Base-by-base conservation (phyloP, 1,284 basidiomycete species). In the Melampsora larici-populina region DNA sequence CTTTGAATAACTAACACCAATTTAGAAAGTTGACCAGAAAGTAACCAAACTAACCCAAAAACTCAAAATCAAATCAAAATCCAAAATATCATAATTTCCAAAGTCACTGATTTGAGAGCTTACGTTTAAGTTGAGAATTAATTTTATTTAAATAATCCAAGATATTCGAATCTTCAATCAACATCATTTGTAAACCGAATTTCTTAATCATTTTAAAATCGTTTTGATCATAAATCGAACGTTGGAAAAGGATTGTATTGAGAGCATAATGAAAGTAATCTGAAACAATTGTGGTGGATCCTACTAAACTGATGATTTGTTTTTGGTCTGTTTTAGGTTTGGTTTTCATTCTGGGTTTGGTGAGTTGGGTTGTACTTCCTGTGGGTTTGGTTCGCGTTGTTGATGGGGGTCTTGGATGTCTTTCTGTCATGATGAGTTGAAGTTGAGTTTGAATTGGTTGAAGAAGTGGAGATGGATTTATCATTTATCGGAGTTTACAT, bases 251-350 rank as follows among this genome's bases (percentile, higher is more conserved):
- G 82, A 99, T 97, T 93, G 91, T 92, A 86, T 96, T 96, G 80
- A 95, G 93, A 29, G 92, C 91, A 85, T 94, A 99, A 86, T 96
- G 95, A 88, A 99, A 98, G 87, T 99, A 98, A 83, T 99, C 97
- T 18, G 94, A 96, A 76, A 99, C 95, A n/a, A 98, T 88, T 64
- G 90, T 89, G 0, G 93, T 94, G 0, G 93, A 97, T 0, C 97
- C 97, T 83, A 97, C 96, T 84, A 99, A 90, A 0, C 93, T 95
- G 81, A 97, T 95, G 26, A 85, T 84, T 79, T 86, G 84, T 67
- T 84, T 85, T 65, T 82, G 82, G 46, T 84, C 81, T 3, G 82
- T 82, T 26, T 83, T 82, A 29, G 29, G 29, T n/a, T 69, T 72
- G 46, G 68, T 36, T 36, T 36, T 36, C 3, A 9, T 36, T 36